Evolutionary conservation across 2,329 filamentous ascomycete genomes (phyloP), one percentile per base, ranked within the genome.

Genomic region (Scortechinia acanthostroma): DNA sequence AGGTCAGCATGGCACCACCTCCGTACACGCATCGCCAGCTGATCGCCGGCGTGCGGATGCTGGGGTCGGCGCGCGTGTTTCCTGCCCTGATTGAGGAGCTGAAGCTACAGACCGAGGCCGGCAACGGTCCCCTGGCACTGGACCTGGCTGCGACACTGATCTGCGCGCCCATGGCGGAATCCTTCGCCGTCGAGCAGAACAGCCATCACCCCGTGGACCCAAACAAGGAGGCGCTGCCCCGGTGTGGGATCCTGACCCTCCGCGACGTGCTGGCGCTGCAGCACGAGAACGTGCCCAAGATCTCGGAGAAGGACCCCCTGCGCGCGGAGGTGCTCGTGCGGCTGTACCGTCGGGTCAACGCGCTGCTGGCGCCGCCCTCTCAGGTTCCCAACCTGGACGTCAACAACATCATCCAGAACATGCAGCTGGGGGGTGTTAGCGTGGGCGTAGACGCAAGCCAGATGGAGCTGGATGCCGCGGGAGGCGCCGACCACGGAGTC

Each of bases 21-120:
- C 65, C 64, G 35, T 81, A 80, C 54, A 74, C 72, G 0, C 74
- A 76, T 50, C 68, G 68, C n/a, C 69, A 75, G 49, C 53, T 82
- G 15, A n/a, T 30, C 10, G 25, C 25, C 10, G 25, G 25, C 10
- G 25, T 70, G 28, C 57, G 58, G 4, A 58, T 69, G n/a, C 57
- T 66, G 3, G 68, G 69, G 4, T 53, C 66, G 1, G 50, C 58
- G 5, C 55, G 58, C 17, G 59, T 70, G 0, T 53, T 72, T 1
- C 49, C 50, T 2, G 53, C 56, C 4, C 46, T 71, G 5, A 49
- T 70, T 22, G 64, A 67, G 21, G 63, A 70, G 48, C 52, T 70
- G 14, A 64, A 68, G 45, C 53, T 64, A 14, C 64, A 70, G 45
- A 57, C 58, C 13, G 59, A 64, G 50, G 53, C 60, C 2, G 62